Base-by-base conservation (phyloP, 495 filamentous ascomycete genomes). In the Sporormia fimetaria region DNA sequence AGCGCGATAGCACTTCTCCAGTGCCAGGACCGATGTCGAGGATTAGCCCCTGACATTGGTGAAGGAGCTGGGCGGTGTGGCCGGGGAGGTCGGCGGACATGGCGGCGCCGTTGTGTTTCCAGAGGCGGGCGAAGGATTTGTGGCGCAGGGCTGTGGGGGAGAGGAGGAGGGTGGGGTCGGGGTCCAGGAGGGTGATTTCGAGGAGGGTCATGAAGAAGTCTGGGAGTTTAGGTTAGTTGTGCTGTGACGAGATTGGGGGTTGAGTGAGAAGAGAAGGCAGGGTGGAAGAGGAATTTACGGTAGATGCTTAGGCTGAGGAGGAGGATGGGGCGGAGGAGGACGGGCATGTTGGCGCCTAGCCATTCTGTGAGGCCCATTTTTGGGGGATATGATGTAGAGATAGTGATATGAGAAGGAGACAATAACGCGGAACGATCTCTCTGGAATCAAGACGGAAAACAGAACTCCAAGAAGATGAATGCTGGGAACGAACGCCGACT, bases 21-120 rank as follows among this genome's bases (percentile, higher is more conserved):
- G 41, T 46, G 10, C 63, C 63, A n/a, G 63, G 63, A 6, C 61
- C 61, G 33, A 63, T 27, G 38, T 64, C 61, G n/a, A 64, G 56
- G 23, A 62, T 42, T 8, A 42, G 21, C 18, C 59, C 59, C 6
- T 21, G 26, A 34, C 43, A 44, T n/a, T 37, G 16, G 5, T 14
- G 3, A 12, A 59, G 53, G 27, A 59, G 56, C 2, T 27, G 31
- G 21, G 28, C 23, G 25, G 41, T 24, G 8, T 29, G 33, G 14
- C 30, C 48, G 15, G 55, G 55, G 48, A 58, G 49, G 31, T 55
- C 44, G 0, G 21, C n/a, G 2, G 55, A 49, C 47, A 57, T 57
- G 11, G 12, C 31, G 21, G 36, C 44, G 34, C 47, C 52, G 22
- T 55, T 47, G 23, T 28, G 4, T 7, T 20, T 42, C 52, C 52